Base-by-base conservation (phyloP, 768 basidiomycete species). In the Serendipita sp. region DNA sequence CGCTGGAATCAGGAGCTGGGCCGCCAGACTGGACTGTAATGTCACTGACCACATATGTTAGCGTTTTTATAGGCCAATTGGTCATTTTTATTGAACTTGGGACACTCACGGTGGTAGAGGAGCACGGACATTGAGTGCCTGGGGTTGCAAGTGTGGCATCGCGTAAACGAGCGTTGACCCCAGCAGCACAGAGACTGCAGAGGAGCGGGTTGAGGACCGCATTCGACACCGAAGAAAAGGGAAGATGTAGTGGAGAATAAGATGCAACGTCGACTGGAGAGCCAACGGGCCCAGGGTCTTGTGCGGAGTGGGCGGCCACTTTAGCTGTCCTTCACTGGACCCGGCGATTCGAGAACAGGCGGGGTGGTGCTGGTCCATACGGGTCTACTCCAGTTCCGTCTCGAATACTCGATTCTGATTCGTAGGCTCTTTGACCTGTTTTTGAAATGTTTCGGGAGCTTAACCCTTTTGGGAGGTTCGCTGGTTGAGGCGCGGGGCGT, bases 161-260 rank as follows among this genome's bases (percentile, higher is more conserved):
- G 56, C 56, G 35, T 60, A 60, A 60, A 60, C 56, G 56, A 60
- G 56, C 8, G 56, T 60, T 23, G 56, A 60, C 23, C 56, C 56
- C 28, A 60, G 56, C 56, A 60, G 30, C 56, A 18, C 28, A n/a
- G 56, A 36, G 56, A 30, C 56, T 60, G 36, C 56, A 60, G 16
- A 60, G 56, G 56, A 28, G 56, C n/a, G 23, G 56, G 35, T 35
- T 28, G 56, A 30, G 30, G 56, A 60, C 56, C 56, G 56, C 56
- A 60, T 60, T 51, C 56, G 56, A 60, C 4, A 34, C 28, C 4
- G 35, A 18, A 60, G 56, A 30, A 34, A 35, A 38, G 36, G 56
- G 34, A 38, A 60, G 56, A 36, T 32, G 56, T 36, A 32, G 18
- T 23, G 56, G 58, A 32, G 45, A 38, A 41, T 41, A 66, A 47